These are phyloP conservation scores for Fraxinus sp. DNA, from an alignment of 305 asterid genomes.

Conservation along the genomic window DNA sequence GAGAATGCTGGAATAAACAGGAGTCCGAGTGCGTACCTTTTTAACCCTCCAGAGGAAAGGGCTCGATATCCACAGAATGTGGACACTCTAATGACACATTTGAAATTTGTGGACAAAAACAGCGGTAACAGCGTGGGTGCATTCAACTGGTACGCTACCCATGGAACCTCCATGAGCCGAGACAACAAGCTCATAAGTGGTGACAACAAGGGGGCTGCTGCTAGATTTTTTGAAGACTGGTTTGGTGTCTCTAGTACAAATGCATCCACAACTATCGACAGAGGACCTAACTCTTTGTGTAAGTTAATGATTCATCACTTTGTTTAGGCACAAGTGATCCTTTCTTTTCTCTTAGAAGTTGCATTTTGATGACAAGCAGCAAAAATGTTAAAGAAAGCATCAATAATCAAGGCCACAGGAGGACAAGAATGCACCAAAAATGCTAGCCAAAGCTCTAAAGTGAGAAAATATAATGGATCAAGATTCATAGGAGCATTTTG, in stretches of 20 bases:
- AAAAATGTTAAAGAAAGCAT: slow-evolving; percentile 13
- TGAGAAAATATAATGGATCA: slow-evolving; percentile 42
- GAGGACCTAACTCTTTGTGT: slow-evolving; percentile 18
- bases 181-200: slow-evolving; percentile 55
- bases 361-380: neutral
- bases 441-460: slow-evolving; percentile 49
- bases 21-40: slow-evolving; percentile 60
- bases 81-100: slow-evolving; percentile 50
- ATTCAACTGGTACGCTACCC: slow-evolving; percentile 59
- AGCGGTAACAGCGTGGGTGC: slow-evolving; percentile 45
- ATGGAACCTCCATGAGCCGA: slow-evolving; percentile 64
- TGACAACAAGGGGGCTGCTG: slow-evolving; percentile 71
- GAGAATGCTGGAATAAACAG: slow-evolving; percentile 54
- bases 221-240: slow-evolving; percentile 65
- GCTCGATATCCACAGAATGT: slow-evolving; percentile 35
- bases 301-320: slow-evolving; percentile 12
- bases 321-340: neutral
- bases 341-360: neutral
- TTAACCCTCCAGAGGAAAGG: slow-evolving; percentile 50
- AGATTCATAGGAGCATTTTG: slow-evolving; percentile 58
- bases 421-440: slow-evolving; percentile 41
- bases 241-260: slow-evolving; percentile 23
- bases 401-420: slow-evolving; percentile 42
- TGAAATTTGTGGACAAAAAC: slow-evolving; percentile 48
- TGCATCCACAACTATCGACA: slow-evolving; percentile 16